Conservation (phyloP, 305 asterid genomes). For the Fraxinus nigra region DNA sequence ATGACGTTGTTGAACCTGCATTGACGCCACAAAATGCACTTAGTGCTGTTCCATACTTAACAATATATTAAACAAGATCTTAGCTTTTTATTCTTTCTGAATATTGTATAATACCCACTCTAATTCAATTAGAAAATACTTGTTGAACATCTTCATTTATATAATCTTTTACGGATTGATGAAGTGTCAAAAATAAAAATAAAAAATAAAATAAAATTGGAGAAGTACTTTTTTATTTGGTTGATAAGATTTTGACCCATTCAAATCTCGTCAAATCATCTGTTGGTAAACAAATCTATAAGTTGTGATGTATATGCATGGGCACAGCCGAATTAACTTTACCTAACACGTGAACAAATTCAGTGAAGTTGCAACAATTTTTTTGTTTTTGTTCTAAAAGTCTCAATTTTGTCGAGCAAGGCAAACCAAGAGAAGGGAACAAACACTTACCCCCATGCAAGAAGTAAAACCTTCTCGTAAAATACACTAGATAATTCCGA, state of each 20-base stretch:
- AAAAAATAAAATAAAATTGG: background rate
- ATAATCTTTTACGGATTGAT: no score
- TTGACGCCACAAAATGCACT: background rate
- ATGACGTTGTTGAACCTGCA: conserved; percentile 39
- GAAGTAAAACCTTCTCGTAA: conserved; percentile 47
- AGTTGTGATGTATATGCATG: background rate
- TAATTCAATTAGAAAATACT: background rate
- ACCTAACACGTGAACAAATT: background rate
- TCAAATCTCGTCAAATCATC: background rate
- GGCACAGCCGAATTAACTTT: background rate
- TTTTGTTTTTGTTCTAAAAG: background rate
- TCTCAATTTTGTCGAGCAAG: background rate
- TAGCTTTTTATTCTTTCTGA: background rate
- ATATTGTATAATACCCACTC: background rate
- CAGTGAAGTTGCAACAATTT: background rate
- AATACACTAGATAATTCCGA: conserved; percentile 49
- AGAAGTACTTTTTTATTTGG: background rate
- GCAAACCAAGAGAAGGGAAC: background rate
- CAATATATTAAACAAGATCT: background rate
- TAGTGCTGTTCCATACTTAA: background rate
- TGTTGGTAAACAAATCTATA: background rate
- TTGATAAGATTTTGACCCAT: background rate
- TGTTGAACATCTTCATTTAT: background rate
- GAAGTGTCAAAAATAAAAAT: background rate
- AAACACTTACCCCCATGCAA: conserved; percentile 41